phyloP scores from a whole-genome alignment of 805 yeast species.

The Cephaloascus albidus region DNA sequence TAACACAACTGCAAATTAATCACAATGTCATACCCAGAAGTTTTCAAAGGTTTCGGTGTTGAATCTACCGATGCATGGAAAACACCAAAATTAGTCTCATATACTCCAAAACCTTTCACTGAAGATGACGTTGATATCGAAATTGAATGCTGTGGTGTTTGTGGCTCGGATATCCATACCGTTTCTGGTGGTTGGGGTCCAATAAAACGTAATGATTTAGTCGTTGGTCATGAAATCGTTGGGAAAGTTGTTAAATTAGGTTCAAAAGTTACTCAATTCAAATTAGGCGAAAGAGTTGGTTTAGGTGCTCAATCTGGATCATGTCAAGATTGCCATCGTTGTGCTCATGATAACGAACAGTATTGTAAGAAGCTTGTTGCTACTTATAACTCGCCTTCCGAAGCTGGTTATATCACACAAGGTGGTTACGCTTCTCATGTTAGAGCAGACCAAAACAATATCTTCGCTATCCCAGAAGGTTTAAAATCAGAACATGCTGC shows the following conservation, averaged over 20 bases:
- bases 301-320: constrained; percentile 21
- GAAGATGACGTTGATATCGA: constrained; percentile 26
- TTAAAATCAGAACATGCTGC: constrained; percentile 34
- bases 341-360: constrained; percentile 23
- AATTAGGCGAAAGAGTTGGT: constrained; percentile 27
- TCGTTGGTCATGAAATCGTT: constrained; percentile 30
- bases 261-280: constrained; percentile 13
- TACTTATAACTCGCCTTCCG: constrained; percentile 36
- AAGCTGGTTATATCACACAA: constrained; percentile 30
- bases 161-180: constrained; percentile 52
- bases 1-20: no score
- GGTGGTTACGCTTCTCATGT: constrained; percentile 39
- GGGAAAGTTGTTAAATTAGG: constrained; percentile 23
- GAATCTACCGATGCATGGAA: constrained; percentile 42
- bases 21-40: constrained; percentile 33
- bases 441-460: constrained; percentile 32
- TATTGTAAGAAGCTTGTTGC: constrained; percentile 35
- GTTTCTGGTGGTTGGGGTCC: constrained; percentile 42
- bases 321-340: constrained; percentile 26
- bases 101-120: constrained; percentile 36
- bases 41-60: constrained; percentile 55
- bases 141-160: constrained; percentile 38
- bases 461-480: constrained; percentile 38
- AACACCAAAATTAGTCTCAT: constrained; percentile 41
- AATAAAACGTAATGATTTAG: constrained; percentile 11